Conservation (phyloP, 2,329 filamentous ascomycete species). For the Fusarium acutatum region DNA sequence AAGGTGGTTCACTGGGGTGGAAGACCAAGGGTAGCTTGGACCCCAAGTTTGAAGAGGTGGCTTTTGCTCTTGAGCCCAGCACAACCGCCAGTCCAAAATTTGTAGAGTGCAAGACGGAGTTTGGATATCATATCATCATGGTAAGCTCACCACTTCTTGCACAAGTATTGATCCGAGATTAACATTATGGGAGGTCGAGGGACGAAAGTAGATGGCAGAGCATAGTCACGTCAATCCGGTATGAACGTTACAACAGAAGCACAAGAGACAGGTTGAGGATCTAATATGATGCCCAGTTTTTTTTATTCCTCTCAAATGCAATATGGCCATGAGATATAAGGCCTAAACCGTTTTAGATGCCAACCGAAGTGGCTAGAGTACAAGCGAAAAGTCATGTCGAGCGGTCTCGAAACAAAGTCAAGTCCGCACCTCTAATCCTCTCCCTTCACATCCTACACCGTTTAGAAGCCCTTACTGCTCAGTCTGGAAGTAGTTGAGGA, state of each 20-base stretch:
- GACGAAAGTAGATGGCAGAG: constrained; percentile 47
- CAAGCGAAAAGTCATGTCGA: constrained; percentile 51
- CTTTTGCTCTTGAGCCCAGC: constrained; percentile 73
- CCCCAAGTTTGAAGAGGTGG: constrained; percentile 75
- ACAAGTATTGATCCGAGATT: background rate
- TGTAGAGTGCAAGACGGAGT: constrained; percentile 76
- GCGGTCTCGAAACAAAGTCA: constrained; percentile 45
- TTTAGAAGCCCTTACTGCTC: constrained; percentile 63
- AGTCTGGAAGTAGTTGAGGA: constrained; percentile 99
- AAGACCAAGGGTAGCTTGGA: constrained; percentile 74
- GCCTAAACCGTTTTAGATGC: constrained; percentile 54
- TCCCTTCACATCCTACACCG: constrained; percentile 49
- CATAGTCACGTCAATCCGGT: background rate
- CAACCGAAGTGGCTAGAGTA: constrained; percentile 58
- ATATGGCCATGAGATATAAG: constrained; percentile 46
- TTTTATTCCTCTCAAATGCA: constrained; percentile 52
- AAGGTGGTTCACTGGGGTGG: constrained; percentile 77
- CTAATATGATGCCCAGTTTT: constrained; percentile 46
- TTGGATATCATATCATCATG: constrained; percentile 85
- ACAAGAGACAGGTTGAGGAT: constrained; percentile 22
- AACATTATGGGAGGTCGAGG: constrained; percentile 48
- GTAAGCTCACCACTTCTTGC: constrained; percentile 52
- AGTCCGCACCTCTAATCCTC: constrained; percentile 52
- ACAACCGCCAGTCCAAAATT: constrained; percentile 70
- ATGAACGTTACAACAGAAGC: background rate